Evolutionary conservation across 331 rosid species (phyloP), one percentile per base, ranked within the genome.

Genomic region (Spiraea crenata): DNA sequence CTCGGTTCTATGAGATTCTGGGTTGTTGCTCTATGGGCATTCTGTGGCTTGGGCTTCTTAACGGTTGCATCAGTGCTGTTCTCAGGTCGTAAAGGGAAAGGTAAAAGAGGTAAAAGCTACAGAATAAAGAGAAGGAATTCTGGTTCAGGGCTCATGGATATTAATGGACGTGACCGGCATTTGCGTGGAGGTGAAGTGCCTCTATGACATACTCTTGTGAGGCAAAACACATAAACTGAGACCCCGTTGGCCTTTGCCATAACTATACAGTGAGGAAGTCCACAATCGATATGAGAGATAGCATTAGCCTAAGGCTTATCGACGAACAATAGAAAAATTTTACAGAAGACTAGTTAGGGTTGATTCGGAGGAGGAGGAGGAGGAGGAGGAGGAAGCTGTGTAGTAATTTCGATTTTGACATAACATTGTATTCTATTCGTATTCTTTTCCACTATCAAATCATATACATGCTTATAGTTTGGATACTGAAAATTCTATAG

Each of bases 21-120:
- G 97, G 80, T 91, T 58, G 65, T 95, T 52, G 69, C 81, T 79
- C 58, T 95, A 13, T 95, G 99, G 99, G 91, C 72, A 17, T 56
- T 87, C 72, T 92, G 93, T 8, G 99, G 96, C 59, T 42, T 88
- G 51, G 90, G 92, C 73, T 95, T 95, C 84, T 67, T 88, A 77
- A 83, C 79, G 20, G 86, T 84, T 3, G 51, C 84, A 17, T 72
- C 78, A 17, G 5, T 87, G 34, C 76, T 81, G 81, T 89, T 79
- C 61, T 83, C 93, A 5, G 89, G 89, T 68, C 87, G 82, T 16
- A 89, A 72, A 71, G 85, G 85, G 71, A 76, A 81, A 79, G 84
- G 90, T 45, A 67, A 78, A 20, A 85, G 91, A 83, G 66, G 79
- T 9, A 95, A 91, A 78, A 82, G 77, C 78, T 73, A 83, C 15